Conservation (phyloP, 257 asterid genomes). For the Solanum dulcamara region DNA sequence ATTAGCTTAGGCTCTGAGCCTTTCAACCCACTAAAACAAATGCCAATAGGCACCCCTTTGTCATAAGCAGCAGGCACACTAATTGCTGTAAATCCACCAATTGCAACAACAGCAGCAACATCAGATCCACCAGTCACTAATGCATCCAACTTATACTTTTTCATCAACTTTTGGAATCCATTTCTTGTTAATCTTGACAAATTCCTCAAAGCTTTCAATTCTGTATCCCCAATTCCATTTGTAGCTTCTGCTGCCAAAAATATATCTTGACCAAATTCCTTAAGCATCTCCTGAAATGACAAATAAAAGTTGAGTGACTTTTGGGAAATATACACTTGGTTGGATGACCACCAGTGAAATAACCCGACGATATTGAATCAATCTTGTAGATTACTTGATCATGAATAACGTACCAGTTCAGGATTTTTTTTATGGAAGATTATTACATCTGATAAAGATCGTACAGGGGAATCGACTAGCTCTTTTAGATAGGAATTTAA, state of each 20-base stretch:
- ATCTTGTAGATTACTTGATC: background rate
- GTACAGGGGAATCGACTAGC: slow-evolving; percentile 25
- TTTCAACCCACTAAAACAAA: slow-evolving; percentile 40
- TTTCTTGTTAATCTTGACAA: background rate
- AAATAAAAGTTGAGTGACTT: background rate
- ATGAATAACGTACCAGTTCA: slow-evolving; percentile 9
- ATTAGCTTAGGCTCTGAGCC: slow-evolving; percentile 40
- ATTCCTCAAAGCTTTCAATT: slow-evolving; percentile 12
- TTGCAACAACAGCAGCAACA: slow-evolving; percentile 15
- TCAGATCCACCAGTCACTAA: slow-evolving; percentile 3
- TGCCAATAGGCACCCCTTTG: slow-evolving; percentile 29
- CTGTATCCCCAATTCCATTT: slow-evolving; percentile 20
- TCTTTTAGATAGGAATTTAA: slow-evolving; percentile 25
- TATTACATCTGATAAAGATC: slow-evolving; percentile 28
- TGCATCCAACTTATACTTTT: slow-evolving; percentile 24
- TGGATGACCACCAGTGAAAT: background rate
- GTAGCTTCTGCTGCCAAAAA: slow-evolving; percentile 32
- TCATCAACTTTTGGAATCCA: slow-evolving; percentile 28
- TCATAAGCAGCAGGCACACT: slow-evolving; percentile 40
- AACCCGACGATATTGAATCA: background rate
- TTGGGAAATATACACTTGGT: background rate
- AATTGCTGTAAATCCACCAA: slow-evolving; percentile 42
- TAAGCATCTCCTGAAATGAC: slow-evolving; percentile 20
- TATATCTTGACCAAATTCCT: slow-evolving; percentile 23
- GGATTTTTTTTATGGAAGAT: slow-evolving; percentile 25